Evolutionary conservation across 768 basidiomycete species (phyloP).

Genomic region (Rossbeevera mucosa): DNA sequence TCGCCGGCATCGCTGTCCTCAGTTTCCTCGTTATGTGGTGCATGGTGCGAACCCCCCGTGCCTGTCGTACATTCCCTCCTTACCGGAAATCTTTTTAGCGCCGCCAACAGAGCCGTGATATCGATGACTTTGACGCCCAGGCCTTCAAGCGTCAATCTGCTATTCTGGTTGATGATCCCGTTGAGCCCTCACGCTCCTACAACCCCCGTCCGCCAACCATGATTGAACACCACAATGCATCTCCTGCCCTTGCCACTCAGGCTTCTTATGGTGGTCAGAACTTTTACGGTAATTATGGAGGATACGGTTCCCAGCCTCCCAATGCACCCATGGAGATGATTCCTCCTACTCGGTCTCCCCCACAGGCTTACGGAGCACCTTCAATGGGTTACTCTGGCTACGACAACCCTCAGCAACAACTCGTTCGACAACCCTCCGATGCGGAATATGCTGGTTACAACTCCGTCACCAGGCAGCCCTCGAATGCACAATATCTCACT

Average conservation of each 20-base stretch:
- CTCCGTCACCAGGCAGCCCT: constrained; percentile 20
- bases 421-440: constrained; percentile 17
- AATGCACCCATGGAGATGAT: constrained; percentile 15
- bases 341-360: constrained; percentile 10
- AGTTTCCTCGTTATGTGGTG: constrained; percentile 43
- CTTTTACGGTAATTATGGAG: constrained; percentile 24
- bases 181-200: constrained; percentile 34
- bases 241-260: constrained; percentile 26
- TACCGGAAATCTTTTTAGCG: constrained; percentile 30
- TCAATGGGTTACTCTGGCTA: constrained; percentile 22
- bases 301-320: constrained; percentile 21
- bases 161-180: constrained; percentile 54
- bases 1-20: constrained; percentile 38
- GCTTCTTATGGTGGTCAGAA: constrained; percentile 18
- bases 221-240: constrained; percentile 47
- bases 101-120: constrained; percentile 35
- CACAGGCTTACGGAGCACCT: constrained; percentile 22
- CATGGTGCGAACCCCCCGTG: constrained; percentile 34
- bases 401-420: constrained; percentile 24
- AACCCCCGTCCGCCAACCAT: constrained; percentile 62
- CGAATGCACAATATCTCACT: constrained; percentile 20
- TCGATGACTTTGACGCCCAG: constrained; percentile 47
- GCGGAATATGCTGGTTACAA: constrained; percentile 23
- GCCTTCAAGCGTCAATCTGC: constrained; percentile 64
- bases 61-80: constrained; percentile 1